These are phyloP conservation scores for Plantago coronopus DNA, from an alignment of 305 asterid genomes.

Conservation along the genomic window DNA sequence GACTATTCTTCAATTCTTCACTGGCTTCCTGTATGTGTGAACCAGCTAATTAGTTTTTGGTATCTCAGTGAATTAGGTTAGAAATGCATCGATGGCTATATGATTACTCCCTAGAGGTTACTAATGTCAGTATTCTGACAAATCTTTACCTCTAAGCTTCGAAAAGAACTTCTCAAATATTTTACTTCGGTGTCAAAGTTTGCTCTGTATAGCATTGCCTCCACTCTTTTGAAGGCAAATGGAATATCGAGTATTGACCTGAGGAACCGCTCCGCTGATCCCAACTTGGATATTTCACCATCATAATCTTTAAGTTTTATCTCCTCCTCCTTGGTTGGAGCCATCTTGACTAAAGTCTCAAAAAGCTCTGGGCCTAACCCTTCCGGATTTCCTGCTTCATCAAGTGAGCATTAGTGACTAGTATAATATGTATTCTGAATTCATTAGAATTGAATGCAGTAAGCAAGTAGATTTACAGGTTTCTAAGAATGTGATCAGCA, in stretches of 20 bases:
- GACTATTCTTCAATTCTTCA: constrained; percentile 76
- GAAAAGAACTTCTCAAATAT: constrained; percentile 71
- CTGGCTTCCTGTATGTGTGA: constrained; percentile 64
- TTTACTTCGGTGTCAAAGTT: constrained; percentile 76
- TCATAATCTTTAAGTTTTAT: constrained; percentile 67
- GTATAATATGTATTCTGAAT: constrained; percentile 1
- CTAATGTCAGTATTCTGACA: not conserved
- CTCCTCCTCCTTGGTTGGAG: constrained; percentile 98
- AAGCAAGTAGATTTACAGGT: not conserved
- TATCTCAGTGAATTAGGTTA: not conserved
- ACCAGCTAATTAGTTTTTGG: not conserved
- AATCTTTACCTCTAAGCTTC: constrained; percentile 73
- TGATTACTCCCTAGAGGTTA: not conserved
- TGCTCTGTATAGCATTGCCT: constrained; percentile 84
- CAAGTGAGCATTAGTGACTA: constrained; percentile 3
- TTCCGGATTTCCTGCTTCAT: constrained; percentile 69
- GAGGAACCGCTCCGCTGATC: constrained; percentile 89
- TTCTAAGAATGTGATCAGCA: constrained; percentile 4
- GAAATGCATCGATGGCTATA: not conserved
- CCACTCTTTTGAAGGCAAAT: constrained; percentile 83
- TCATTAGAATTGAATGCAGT: not conserved
- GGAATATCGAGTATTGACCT: constrained; percentile 81
- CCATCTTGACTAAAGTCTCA: constrained; percentile 95
- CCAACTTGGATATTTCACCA: constrained; percentile 63
- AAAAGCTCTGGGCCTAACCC: constrained; percentile 84